Evolutionary conservation across 164 flowering plant species (phyloP).

Genomic region (Saururus chinensis): DNA sequence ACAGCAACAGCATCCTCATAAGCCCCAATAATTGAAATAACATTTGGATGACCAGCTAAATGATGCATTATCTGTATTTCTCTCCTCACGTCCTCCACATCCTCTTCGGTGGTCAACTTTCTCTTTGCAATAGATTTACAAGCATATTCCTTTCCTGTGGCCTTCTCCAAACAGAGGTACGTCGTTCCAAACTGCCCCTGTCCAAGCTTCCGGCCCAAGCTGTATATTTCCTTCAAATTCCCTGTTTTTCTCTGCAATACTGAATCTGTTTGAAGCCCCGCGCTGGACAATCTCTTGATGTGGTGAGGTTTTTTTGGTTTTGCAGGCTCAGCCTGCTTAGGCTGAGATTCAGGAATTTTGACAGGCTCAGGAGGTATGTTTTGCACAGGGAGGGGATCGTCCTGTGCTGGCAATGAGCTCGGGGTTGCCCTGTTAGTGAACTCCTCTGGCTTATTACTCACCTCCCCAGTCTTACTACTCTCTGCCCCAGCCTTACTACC

Average conservation of each 20-base stretch:
- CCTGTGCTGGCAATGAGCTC: not conserved
- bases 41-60: constrained; percentile 51
- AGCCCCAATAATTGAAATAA: constrained; percentile 56
- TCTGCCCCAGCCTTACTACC: not conserved
- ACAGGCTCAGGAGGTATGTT: constrained; percentile 35
- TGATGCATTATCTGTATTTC: constrained; percentile 93
- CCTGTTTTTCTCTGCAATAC: constrained; percentile 54
- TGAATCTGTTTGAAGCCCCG: constrained; percentile 50
- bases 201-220: constrained; percentile 68
- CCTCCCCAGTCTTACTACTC: not conserved
- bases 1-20: constrained; percentile 83
- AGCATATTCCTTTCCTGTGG: constrained; percentile 55
- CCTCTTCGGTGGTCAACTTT: constrained; percentile 45
- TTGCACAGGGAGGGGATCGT: constrained; percentile 13
- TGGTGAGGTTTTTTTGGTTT: constrained; percentile 33
- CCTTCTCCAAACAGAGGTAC: constrained; percentile 51
- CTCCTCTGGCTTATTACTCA: not conserved
- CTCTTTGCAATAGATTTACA: constrained; percentile 85
- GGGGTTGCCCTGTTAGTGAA: not conserved
- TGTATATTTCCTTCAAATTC: constrained; percentile 57
- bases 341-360: constrained; percentile 19
- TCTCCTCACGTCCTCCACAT: constrained; percentile 83
- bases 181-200: constrained; percentile 85
- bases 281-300: constrained; percentile 36
- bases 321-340: constrained; percentile 3